Percentiles rank a stretch among this genome's conserved stretches.
These are phyloP conservation scores for Trichocladium uniseriatum DNA, from an alignment of 495 filamentous ascomycete genomes.

Conservation along the genomic window DNA sequence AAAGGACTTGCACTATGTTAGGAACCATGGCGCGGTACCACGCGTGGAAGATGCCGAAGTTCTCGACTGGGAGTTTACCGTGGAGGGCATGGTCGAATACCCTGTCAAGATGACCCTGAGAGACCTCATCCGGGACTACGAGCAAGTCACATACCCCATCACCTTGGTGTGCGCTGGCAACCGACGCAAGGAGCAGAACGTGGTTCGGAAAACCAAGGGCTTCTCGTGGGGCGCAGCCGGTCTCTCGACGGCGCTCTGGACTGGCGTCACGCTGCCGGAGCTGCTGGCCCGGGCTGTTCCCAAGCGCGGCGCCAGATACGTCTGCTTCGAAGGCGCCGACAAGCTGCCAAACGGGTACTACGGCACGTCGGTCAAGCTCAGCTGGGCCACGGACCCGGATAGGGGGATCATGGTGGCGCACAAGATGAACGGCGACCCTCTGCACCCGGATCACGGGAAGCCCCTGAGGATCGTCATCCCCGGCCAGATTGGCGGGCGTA, in stretches of 20 bases:
- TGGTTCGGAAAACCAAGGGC: constrained; percentile 83
- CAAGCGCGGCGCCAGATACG: constrained; percentile 62
- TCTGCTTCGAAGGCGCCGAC: constrained; percentile 92
- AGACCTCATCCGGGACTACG: constrained; percentile 66
- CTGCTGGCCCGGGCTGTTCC: constrained; percentile 62
- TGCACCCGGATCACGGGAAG: constrained; percentile 81
- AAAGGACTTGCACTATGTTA: constrained; percentile 90
- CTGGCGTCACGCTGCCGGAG: constrained; percentile 69
- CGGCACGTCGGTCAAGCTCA: constrained; percentile 79
- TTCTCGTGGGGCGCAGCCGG: constrained; percentile 95
- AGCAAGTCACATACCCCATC: constrained; percentile 78
- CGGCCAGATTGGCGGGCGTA: constrained; percentile 87
- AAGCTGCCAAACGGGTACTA: constrained; percentile 85
- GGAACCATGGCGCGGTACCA: constrained; percentile 88
- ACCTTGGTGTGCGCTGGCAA: constrained; percentile 94
- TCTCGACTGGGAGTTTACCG: constrained; percentile 71
- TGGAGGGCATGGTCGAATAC: constrained; percentile 78
- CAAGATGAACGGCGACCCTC: constrained; percentile 83
- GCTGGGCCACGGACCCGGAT: constrained; percentile 80
- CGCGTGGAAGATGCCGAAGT: constrained; percentile 62
- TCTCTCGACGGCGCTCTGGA: constrained; percentile 83
- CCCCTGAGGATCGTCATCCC: constrained; percentile 80
- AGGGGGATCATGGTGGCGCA: constrained; percentile 83
- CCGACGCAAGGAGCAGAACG: constrained; percentile 87
- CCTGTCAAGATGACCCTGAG: constrained; percentile 64